Evolutionary conservation across 106 monocot genomes (phyloP).

Genomic region (Platanthera zijinensis): DNA sequence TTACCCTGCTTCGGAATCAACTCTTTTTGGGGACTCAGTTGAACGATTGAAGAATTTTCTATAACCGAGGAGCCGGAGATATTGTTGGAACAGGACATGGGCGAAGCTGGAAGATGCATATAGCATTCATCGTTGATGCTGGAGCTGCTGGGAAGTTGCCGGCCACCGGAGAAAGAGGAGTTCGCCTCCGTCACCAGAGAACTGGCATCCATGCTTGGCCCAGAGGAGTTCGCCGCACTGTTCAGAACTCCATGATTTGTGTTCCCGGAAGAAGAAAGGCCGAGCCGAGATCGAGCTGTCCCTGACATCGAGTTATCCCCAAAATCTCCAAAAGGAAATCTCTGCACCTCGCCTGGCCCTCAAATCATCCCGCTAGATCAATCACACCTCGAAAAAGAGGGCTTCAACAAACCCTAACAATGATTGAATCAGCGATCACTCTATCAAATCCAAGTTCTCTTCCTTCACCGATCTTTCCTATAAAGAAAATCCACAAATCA

Average conservation of each 20-base stretch:
- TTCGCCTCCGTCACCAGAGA: conserved; percentile 68
- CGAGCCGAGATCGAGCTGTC: conserved; percentile 8
- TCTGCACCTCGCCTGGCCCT: not conserved
- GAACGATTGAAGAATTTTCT: conserved; percentile 44
- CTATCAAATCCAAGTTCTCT: not conserved
- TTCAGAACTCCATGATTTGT: conserved; percentile 41
- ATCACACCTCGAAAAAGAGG: not conserved
- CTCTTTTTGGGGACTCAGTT: conserved; percentile 30
- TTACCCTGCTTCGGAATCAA: conserved; percentile 8
- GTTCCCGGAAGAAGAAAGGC: conserved; percentile 16
- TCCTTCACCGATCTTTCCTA: not conserved
- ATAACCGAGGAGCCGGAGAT: conserved; percentile 51
- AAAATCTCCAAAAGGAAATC: conserved; percentile 26
- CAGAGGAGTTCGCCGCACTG: conserved; percentile 47
- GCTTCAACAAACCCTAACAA: not conserved
- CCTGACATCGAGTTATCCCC: conserved; percentile 20
- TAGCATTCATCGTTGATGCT: conserved; percentile 62
- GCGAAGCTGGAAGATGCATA: conserved; percentile 45
- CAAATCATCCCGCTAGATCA: no score
- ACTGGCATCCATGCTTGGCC: conserved; percentile 46
- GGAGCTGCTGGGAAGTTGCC: conserved; percentile 53
- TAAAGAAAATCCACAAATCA: not conserved
- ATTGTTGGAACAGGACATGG: conserved; percentile 63
- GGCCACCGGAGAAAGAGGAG: conserved; percentile 41
- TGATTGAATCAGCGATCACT: not conserved